A percentile compares a stretch with the other conserved stretches of the same genome.
Conservation (phyloP, 441 rosid species). For the Daphne laureola region DNA sequence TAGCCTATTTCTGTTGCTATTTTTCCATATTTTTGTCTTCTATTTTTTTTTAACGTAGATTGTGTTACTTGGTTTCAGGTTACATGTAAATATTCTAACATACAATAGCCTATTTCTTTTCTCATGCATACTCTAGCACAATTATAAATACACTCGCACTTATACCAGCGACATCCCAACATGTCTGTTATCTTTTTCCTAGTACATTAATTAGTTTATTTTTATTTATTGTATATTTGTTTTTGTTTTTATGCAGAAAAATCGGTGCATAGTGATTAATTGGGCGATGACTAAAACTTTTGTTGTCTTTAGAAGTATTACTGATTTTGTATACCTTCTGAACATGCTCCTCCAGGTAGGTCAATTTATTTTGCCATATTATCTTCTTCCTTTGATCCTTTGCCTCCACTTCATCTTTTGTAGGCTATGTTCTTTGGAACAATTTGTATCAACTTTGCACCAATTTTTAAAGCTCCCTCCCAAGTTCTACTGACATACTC, state of each 20-base stretch:
- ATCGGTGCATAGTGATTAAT: slow-evolving; percentile 48
- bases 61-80: too few species aligned
- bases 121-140: too few species aligned
- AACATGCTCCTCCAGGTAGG: slow-evolving; percentile 86
- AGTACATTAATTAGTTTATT: not conserved
- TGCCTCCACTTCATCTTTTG: not conserved
- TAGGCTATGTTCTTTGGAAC: not conserved
- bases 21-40: too few species aligned
- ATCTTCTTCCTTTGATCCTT: slow-evolving; percentile 3
- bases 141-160: too few species aligned
- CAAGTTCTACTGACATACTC: too few species aligned
- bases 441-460: not conserved
- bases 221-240: not conserved
- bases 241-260: slow-evolving; percentile 31
- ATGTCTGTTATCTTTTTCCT: too few species aligned
- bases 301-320: slow-evolving; percentile 45
- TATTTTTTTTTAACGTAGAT: too few species aligned
- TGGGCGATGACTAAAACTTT: slow-evolving; percentile 40
- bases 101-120: too few species aligned
- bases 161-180: too few species aligned
- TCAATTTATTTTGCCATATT: slow-evolving; percentile 7
- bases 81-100: too few species aligned
- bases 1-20: too few species aligned
- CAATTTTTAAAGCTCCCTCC: not conserved
- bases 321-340: slow-evolving; percentile 54